Conservation (phyloP, 345 rosid species). For the Linum usitatissimum region DNA sequence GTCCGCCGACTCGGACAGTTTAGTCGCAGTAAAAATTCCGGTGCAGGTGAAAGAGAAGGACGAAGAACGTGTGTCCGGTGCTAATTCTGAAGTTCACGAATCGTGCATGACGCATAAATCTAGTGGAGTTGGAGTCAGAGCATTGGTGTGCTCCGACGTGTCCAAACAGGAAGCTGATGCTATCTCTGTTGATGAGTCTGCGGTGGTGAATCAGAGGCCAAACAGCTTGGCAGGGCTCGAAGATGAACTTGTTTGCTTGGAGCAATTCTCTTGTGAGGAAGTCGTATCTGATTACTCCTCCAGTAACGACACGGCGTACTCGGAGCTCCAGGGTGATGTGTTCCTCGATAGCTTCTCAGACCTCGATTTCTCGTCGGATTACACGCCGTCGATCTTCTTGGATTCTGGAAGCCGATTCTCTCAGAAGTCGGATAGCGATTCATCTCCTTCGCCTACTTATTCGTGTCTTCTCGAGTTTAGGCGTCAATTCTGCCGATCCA, state of each 20-base stretch:
- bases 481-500: slow-evolving; percentile 51
- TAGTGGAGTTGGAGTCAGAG: slow-evolving; percentile 16
- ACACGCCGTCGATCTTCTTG: slow-evolving; percentile 41
- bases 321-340: slow-evolving; percentile 44
- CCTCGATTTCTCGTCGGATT: slow-evolving; percentile 41
- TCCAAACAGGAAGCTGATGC: slow-evolving; percentile 26
- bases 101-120: slow-evolving; percentile 19
- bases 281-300: slow-evolving; percentile 35
- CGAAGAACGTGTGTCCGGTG: slow-evolving; percentile 21
- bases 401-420: slow-evolving; percentile 75
- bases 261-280: slow-evolving; percentile 47
- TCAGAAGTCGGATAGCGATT: slow-evolving; percentile 40
- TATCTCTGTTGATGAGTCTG: slow-evolving; percentile 18
- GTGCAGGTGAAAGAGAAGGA: slow-evolving; percentile 24
- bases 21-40: slow-evolving; percentile 27
- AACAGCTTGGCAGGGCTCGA: slow-evolving; percentile 23
- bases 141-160: slow-evolving; percentile 21
- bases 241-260: slow-evolving; percentile 57
- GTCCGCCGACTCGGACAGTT: slow-evolving; percentile 31
- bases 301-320: slow-evolving; percentile 30
- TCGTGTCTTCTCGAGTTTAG: slow-evolving; percentile 47
- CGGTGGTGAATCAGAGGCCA: slow-evolving; percentile 31
- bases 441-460: slow-evolving; percentile 50
- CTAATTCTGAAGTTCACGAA: slow-evolving; percentile 30
- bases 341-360: slow-evolving; percentile 40